These are phyloP conservation scores for Trichoderma sp. DNA, from an alignment of 2,329 filamentous ascomycete genomes.

Conservation along the genomic window DNA sequence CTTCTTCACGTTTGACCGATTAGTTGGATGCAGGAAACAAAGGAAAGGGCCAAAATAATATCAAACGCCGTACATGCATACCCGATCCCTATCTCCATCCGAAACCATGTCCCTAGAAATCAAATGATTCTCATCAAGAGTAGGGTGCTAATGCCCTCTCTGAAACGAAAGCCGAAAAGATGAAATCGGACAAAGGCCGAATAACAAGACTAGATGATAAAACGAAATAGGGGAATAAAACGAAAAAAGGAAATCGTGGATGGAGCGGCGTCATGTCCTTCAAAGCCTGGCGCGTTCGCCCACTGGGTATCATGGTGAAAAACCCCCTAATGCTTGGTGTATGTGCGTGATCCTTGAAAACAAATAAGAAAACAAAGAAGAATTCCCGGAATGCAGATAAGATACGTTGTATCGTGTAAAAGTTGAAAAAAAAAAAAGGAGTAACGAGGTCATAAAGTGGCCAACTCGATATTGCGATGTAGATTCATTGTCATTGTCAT, in stretches of 20 bases:
- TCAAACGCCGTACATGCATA: conserved; percentile 34
- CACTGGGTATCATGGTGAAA: conserved; percentile 43
- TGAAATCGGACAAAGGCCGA: not conserved
- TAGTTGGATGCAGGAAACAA: conserved; percentile 23
- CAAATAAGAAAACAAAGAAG: not conserved
- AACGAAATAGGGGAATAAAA: conserved; percentile 9
- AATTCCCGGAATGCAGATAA: conserved; percentile 6
- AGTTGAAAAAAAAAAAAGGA: not conserved
- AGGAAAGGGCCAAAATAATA: conserved; percentile 20
- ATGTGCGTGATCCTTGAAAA: conserved; percentile 28
- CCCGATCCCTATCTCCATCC: conserved; percentile 24
- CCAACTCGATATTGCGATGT: not conserved
- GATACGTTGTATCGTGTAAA: conserved; percentile 10
- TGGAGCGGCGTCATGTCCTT: conserved; percentile 40
- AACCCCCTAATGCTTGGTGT: conserved; percentile 34
- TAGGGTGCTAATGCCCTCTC: not conserved
- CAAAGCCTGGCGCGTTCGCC: conserved; percentile 35
- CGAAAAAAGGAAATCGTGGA: conserved; percentile 32
- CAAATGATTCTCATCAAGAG: conserved; percentile 16
- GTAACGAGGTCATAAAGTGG: not conserved
- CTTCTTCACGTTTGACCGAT: not conserved
- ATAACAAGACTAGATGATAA: conserved; percentile 6
- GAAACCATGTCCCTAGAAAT: conserved; percentile 19
- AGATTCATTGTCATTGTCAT: not conserved
- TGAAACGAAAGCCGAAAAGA: not conserved